These are phyloP conservation scores for Pseudonectria foliicola DNA, from an alignment of 2,329 filamentous ascomycete genomes.

Conservation along the genomic window DNA sequence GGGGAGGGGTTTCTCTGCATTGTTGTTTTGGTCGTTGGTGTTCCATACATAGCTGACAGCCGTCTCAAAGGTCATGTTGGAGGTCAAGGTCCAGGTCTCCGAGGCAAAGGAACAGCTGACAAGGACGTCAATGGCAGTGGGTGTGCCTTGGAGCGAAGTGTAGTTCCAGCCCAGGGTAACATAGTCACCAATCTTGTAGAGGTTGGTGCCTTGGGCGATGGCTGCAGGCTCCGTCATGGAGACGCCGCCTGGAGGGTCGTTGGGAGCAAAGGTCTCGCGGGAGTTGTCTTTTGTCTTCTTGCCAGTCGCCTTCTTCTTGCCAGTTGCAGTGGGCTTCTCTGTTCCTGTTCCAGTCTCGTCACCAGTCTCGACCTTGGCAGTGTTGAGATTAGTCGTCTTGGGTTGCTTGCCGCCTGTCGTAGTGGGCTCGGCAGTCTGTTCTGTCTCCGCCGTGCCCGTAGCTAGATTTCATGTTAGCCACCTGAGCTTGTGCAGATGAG, in stretches of 20 bases:
- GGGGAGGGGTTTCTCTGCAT: slow-evolving; percentile 39
- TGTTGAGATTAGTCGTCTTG: slow-evolving; percentile 34
- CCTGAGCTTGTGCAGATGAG: too few species aligned
- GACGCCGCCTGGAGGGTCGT: slow-evolving; percentile 43
- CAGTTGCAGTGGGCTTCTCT: slow-evolving; percentile 8
- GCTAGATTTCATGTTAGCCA: neutral
- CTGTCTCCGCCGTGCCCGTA: slow-evolving; percentile 2
- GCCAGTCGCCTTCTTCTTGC: slow-evolving; percentile 10
- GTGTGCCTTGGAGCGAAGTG: slow-evolving; percentile 50
- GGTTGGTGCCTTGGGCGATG: slow-evolving; percentile 35
- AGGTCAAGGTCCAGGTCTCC: slow-evolving; percentile 53
- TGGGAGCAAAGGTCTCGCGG: slow-evolving; percentile 32
- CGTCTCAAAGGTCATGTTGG: slow-evolving; percentile 53
- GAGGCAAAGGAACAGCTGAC: slow-evolving; percentile 46
- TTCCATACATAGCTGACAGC: slow-evolving; percentile 52
- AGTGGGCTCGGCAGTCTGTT: slow-evolving; percentile 11
- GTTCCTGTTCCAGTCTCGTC: slow-evolving; percentile 3
- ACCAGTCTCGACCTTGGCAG: slow-evolving; percentile 22
- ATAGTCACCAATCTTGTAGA: slow-evolving; percentile 54
- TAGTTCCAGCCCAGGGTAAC: slow-evolving; percentile 61
- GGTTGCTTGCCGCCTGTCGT: slow-evolving; percentile 16
- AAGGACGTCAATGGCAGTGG: slow-evolving; percentile 54
- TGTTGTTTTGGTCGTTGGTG: slow-evolving; percentile 41
- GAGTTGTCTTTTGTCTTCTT: slow-evolving; percentile 22
- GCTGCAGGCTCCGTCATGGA: slow-evolving; percentile 46